Base-by-base conservation (phyloP, 1,139 yeast species). In the Hyphopichia wangnamkhiaoensis region DNA sequence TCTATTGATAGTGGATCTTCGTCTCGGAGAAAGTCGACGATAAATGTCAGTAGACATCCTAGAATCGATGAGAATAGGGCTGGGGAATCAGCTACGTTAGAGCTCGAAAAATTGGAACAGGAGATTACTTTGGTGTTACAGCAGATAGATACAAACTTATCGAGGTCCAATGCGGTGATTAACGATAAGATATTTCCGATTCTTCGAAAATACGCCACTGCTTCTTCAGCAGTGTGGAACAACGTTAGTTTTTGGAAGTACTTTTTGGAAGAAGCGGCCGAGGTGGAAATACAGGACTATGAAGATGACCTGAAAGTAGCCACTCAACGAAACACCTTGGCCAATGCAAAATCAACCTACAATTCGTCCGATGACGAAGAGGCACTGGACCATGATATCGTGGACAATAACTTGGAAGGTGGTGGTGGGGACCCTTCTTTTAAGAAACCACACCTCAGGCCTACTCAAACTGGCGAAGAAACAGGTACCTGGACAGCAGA, bases 71-170 rank as follows among this genome's bases (percentile, higher is more conserved):
- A 46, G 25, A 41, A 35, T n/a, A 48, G 52, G 31, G 59, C 57
- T 31, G 42, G 49, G n/a, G 54, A 56, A 35, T 57, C 61, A 30
- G 74, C 69, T 35, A 67, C 72, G 19, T 72, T 68, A 33, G 88
- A 84, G 50, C 65, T 86, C 39, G 95, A 88, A 52, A 70, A 79
- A 49, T 63, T 89, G 31, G 96, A 90, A 52, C 95, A 87, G 57
- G 86, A 82, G 52, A 86, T 89, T 32, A 88, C 96, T 0, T 64
- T 85, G 38, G 80, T 83, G 2, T 63, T 90, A 37, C 96, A 88
- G 58, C 84, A 82, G 43, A 86, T 90, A 23, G 96, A 90, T 61
- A 75, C 80, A 42, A 82, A 84, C 52, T 72, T 86, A 40, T 75
- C 84, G 3, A 68, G 73, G 33, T 79, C 89, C 13, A 85, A 84